These are phyloP conservation scores for Ophiostoma sp. DNA, from an alignment of 2,329 filamentous ascomycete genomes.

Conservation along the genomic window DNA sequence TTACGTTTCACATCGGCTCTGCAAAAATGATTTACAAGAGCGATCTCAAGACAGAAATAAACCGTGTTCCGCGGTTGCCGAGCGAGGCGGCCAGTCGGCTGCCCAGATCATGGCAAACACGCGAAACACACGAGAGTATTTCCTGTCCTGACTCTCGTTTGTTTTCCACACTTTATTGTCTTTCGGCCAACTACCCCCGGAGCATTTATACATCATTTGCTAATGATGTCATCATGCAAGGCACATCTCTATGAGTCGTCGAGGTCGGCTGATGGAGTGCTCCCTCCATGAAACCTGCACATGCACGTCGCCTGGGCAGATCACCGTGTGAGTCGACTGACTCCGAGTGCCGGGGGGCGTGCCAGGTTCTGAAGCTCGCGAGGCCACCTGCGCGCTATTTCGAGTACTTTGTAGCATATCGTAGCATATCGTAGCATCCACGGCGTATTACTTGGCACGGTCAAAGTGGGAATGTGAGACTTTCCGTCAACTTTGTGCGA, in stretches of 20 bases:
- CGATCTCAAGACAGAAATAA: neutral
- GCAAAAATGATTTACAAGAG: neutral
- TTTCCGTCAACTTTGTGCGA: neutral
- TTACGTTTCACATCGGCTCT: neutral
- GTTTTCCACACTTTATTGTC: neutral
- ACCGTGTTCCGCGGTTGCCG: neutral
- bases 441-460: neutral
- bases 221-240: slow-evolving; percentile 19
- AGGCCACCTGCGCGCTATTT: neutral
- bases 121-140: neutral
- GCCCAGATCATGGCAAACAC: neutral
- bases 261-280: slow-evolving; percentile 2
- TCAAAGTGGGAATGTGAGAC: slow-evolving; percentile 1
- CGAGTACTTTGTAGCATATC: neutral
- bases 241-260: slow-evolving; percentile 17
- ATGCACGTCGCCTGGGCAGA: slow-evolving; percentile 1
- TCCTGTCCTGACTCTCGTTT: neutral
- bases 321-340: slow-evolving; percentile 8
- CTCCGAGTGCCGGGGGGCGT: neutral
- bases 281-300: neutral
- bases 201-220: too few species aligned
- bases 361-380: neutral
- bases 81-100: slow-evolving; percentile 10
- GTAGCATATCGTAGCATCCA: too few species aligned
- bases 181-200: neutral